Evolutionary conservation across 2,329 filamentous ascomycete genomes (phyloP).

Genomic region (Penicillium expansum): DNA sequence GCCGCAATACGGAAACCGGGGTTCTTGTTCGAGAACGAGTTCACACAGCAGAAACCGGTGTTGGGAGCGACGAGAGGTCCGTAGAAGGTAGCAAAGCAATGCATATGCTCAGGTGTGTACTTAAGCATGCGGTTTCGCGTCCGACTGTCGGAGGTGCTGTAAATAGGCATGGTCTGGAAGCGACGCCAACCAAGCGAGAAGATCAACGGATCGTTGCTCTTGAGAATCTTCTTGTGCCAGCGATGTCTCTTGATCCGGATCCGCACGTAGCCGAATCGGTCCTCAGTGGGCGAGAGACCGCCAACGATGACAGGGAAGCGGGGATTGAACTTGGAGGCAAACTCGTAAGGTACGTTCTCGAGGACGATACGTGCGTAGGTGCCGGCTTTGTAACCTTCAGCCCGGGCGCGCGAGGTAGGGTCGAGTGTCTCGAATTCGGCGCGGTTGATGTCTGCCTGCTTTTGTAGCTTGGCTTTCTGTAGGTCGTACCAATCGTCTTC

Average conservation of each 20-base stretch:
- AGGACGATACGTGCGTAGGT: constrained; percentile 91
- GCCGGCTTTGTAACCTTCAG: constrained; percentile 88
- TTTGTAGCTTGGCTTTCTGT: constrained; percentile 91
- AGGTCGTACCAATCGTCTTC: constrained; percentile 99
- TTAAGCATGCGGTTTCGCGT: constrained; percentile 97
- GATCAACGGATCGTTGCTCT: constrained; percentile 95
- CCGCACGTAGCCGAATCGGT: constrained; percentile 93
- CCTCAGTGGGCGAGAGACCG: constrained; percentile 88
- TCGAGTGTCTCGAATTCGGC: constrained; percentile 88
- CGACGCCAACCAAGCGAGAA: constrained; percentile 95
- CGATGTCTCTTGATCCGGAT: constrained; percentile 94
- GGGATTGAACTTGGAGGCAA: constrained; percentile 76
- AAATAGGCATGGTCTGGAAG: constrained; percentile 89
- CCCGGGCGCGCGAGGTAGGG: constrained; percentile 73
- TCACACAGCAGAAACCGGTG: constrained; percentile 91
- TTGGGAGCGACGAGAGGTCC: constrained; percentile 93
- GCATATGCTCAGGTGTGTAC: constrained; percentile 99
- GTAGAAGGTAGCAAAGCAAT: constrained; percentile 95
- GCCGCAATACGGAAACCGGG: constrained; percentile 93
- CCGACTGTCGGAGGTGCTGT: constrained; percentile 90
- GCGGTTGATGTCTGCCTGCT: constrained; percentile 95
- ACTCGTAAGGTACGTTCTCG: constrained; percentile 86
- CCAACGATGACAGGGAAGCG: constrained; percentile 82
- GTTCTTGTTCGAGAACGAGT: constrained; percentile 78
- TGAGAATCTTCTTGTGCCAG: constrained; percentile 99